These are phyloP conservation scores for Trichoderma atrobrunneum DNA, from an alignment of 2,329 filamentous ascomycete species.

Conservation along the genomic window DNA sequence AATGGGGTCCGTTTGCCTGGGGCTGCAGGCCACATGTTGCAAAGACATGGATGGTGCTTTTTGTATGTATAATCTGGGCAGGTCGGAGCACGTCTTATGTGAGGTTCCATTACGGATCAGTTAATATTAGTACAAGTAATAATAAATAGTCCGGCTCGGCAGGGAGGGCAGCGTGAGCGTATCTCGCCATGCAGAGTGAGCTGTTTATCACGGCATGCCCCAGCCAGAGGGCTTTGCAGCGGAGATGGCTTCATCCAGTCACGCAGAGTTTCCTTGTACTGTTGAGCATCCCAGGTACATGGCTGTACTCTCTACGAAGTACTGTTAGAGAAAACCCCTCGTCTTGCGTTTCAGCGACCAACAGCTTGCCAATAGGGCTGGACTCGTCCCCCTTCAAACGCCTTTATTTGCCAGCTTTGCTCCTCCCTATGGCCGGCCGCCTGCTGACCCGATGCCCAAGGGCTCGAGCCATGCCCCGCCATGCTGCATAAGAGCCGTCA, in stretches of 20 bases:
- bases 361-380: not conserved
- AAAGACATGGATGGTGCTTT: not conserved
- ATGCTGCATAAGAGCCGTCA: not conserved
- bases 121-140: not conserved
- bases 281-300: not conserved
- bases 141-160: not conserved
- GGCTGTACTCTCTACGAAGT: not conserved
- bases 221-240: not conserved
- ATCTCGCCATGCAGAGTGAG: not conserved
- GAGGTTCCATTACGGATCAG: not conserved
- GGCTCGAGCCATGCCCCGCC: not conserved
- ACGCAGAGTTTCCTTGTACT: not conserved
- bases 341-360: not conserved
- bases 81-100: not conserved
- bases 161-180: not conserved
- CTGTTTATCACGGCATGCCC: slow-evolving; percentile 3
- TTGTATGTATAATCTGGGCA: not conserved
- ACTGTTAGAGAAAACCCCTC: not conserved
- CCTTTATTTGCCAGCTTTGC: not conserved
- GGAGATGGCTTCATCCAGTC: not conserved
- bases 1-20: not conserved
- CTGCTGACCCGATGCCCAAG: slow-evolving; percentile 16
- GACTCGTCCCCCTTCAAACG: not conserved
- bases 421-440: not conserved
- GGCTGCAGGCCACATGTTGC: not conserved